Conservation (phyloP, 371 early-diverging fungal species). For the Smittium culicis region DNA sequence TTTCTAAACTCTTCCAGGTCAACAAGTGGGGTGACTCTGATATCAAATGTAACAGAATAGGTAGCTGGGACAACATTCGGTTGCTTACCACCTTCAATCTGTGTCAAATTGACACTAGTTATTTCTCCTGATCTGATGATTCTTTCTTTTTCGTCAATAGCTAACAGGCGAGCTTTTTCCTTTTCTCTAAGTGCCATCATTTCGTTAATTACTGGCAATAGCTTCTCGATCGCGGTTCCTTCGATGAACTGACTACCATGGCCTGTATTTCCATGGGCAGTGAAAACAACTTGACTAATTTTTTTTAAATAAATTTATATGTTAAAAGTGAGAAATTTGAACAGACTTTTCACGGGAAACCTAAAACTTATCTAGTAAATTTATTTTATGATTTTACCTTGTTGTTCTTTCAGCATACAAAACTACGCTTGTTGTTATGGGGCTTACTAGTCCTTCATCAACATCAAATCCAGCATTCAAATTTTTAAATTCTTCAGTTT, state of each 20-base stretch:
- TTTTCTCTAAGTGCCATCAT: constrained; percentile 42
- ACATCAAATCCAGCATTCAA: constrained; percentile 60
- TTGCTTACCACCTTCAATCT: constrained; percentile 43
- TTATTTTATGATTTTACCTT: constrained; percentile 39
- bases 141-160: constrained; percentile 3
- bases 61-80: constrained; percentile 52
- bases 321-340: not conserved
- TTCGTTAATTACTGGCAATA: constrained; percentile 41
- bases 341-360: too few species aligned
- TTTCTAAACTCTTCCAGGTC: constrained; percentile 39
- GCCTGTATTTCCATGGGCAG: constrained; percentile 45
- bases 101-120: constrained; percentile 57
- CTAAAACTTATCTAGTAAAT: not conserved
- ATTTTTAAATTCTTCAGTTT: constrained; percentile 40
- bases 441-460: constrained; percentile 60
- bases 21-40: constrained; percentile 48
- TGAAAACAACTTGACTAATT: constrained; percentile 28
- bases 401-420: constrained; percentile 64
- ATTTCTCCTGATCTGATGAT: constrained; percentile 45
- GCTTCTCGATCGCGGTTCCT: constrained; percentile 47
- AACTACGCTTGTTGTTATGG: constrained; percentile 40
- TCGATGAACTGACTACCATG: constrained; percentile 63
- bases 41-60: constrained; percentile 47
- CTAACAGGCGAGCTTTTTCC: constrained; percentile 29
- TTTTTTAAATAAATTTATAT: not conserved